Conservation (phyloP, 306 rosid species). For the Acacia confusa region DNA sequence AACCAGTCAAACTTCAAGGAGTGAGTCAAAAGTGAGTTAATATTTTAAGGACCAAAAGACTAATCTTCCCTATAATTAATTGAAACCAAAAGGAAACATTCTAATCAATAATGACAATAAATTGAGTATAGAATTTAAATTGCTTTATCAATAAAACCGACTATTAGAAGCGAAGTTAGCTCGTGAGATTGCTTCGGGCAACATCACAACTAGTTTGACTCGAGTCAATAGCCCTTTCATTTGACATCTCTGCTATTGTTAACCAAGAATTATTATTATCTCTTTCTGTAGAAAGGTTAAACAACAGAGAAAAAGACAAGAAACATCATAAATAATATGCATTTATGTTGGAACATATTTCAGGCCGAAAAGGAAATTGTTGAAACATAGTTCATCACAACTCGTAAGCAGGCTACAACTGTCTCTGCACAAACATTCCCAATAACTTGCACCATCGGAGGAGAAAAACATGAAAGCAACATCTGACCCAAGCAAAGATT, state of each 20-base stretch:
- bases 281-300: conserved; percentile 34
- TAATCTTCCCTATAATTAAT: neutral
- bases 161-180: neutral
- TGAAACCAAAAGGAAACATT: neutral
- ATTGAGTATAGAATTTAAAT: neutral
- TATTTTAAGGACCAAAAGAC: no score
- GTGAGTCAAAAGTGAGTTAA: no score
- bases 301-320: conserved; percentile 29
- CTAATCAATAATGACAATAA: neutral
- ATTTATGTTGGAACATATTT: conserved; percentile 25
- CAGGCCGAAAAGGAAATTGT: neutral
- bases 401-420: conserved; percentile 33
- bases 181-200: neutral
- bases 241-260: conserved; percentile 21
- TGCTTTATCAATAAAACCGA: neutral
- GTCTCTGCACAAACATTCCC: conserved; percentile 47
- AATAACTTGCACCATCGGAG: conserved; percentile 36
- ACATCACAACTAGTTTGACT: neutral
- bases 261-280: conserved; percentile 43
- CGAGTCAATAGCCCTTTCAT: neutral
- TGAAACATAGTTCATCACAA: conserved; percentile 21
- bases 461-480: conserved; percentile 47
- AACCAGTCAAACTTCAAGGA: no score
- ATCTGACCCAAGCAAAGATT: conserved; percentile 32
- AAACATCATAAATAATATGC: conserved; percentile 44